Conservation (phyloP, 176 grass and related monocot species). For the Rhynchospora tenuis region DNA sequence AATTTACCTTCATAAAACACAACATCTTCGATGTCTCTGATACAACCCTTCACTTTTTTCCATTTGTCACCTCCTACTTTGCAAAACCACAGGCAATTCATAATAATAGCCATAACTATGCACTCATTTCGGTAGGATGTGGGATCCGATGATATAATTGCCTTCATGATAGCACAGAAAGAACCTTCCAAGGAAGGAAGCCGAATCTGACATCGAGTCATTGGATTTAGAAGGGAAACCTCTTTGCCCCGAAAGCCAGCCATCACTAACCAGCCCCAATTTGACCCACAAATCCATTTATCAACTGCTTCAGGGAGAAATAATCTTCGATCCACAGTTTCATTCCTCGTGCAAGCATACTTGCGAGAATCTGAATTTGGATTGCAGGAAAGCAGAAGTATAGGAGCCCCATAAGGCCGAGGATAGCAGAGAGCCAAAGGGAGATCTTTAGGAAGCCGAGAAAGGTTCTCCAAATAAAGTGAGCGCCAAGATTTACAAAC, state of each 20-base stretch:
- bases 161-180: neutral
- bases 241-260: neutral
- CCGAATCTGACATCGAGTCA: constrained; percentile 21
- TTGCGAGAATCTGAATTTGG: constrained; percentile 15
- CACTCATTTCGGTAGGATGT: neutral
- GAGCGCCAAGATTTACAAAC: constrained; percentile 10
- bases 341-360: constrained; percentile 4
- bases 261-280: constrained; percentile 20
- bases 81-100: constrained; percentile 14
- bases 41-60: constrained; percentile 8
- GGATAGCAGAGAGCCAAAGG: neutral
- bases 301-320: constrained; percentile 16
- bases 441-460: neutral
- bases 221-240: constrained; percentile 19
- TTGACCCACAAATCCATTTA: constrained; percentile 29
- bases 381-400: constrained; percentile 15
- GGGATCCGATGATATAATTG: constrained; percentile 1
- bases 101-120: constrained; percentile 10
- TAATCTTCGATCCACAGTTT: neutral
- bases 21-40: constrained; percentile 1
- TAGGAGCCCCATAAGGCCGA: neutral
- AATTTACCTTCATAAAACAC: constrained; percentile 11
- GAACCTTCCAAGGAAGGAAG: constrained; percentile 22
- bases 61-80: constrained; percentile 20
- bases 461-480: neutral